Percentiles rank a stretch among this genome's conserved stretches.
Evolutionary conservation across 2,329 filamentous ascomycete genomes (phyloP).

Genomic region (Passalora sequoiae): DNA sequence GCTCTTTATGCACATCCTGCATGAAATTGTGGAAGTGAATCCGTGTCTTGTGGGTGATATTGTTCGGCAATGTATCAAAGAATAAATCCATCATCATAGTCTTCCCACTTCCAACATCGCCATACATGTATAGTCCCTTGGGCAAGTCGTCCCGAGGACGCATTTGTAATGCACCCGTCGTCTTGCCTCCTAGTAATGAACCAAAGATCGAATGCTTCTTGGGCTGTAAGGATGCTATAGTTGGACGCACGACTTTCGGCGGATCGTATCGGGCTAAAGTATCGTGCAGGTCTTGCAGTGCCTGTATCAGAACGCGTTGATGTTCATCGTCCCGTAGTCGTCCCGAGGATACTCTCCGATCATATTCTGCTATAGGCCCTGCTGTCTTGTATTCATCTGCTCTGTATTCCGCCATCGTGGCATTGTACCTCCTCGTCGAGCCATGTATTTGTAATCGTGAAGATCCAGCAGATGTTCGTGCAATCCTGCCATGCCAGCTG

Average conservation of each 20-base stretch:
- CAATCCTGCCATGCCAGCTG: slow-evolving; percentile 1
- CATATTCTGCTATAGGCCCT: slow-evolving; percentile 84
- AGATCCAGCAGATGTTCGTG: not conserved
- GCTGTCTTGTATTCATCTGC: slow-evolving; percentile 1
- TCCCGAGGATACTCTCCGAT: slow-evolving; percentile 69
- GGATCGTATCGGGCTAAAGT: slow-evolving; percentile 70
- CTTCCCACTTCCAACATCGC: slow-evolving; percentile 95
- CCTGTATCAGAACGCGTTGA: slow-evolving; percentile 85
- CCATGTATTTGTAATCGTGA: not conserved
- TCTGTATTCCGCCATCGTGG: slow-evolving; percentile 1
- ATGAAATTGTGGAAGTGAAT: slow-evolving; percentile 99
- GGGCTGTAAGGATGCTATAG: slow-evolving; percentile 61
- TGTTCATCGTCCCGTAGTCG: slow-evolving; percentile 80
- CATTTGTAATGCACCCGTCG: slow-evolving; percentile 23
- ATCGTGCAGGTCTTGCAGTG: slow-evolving; percentile 81
- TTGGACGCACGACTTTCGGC: slow-evolving; percentile 70
- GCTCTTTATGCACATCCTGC: slow-evolving; percentile 88
- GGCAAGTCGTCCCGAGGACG: slow-evolving; percentile 70
- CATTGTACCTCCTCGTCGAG: not conserved
- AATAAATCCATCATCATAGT: slow-evolving; percentile 99
- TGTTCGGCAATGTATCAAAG: slow-evolving; percentile 80
- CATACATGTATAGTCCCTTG: slow-evolving; percentile 87
- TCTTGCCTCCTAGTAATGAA: slow-evolving; percentile 55
- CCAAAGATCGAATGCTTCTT: slow-evolving; percentile 49
- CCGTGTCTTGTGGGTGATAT: slow-evolving; percentile 75